Conservation (phyloP, 805 yeast species). For the Saccharomycopsis microspora region DNA sequence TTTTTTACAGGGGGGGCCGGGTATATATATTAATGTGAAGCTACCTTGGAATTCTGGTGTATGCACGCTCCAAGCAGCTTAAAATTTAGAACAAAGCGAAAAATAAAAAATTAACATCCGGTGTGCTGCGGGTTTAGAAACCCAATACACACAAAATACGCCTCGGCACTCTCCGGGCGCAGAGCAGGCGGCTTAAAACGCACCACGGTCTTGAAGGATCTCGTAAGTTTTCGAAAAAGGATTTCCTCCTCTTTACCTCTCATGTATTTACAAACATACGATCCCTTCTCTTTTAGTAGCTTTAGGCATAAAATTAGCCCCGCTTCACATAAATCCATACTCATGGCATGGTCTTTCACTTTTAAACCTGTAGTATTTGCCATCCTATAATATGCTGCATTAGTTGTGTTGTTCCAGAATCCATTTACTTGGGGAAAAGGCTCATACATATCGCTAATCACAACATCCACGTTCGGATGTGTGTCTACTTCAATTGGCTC, state of each 20-base stretch:
- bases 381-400: conserved; percentile 81
- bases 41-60: too few relatives aligned
- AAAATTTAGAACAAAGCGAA: not conserved
- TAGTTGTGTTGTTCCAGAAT: conserved; percentile 54
- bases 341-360: conserved; percentile 69
- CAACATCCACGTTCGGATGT: conserved; percentile 32
- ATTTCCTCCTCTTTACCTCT: conserved; percentile 69
- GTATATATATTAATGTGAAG: too few relatives aligned
- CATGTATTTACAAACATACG: conserved; percentile 72
- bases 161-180: conserved; percentile 69
- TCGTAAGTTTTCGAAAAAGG: conserved; percentile 47
- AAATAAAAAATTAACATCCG: not conserved
- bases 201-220: conserved; percentile 50
- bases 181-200: conserved; percentile 77
- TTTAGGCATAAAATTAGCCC: conserved; percentile 69
- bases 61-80: not conserved
- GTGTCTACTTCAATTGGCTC: not conserved
- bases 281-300: conserved; percentile 59
- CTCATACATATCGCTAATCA: conserved; percentile 77
- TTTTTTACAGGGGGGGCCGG: too few relatives aligned
- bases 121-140: not conserved
- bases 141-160: conserved; percentile 63
- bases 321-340: conserved; percentile 81
- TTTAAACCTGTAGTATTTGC: conserved; percentile 81
- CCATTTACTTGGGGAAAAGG: conserved; percentile 42